Evolutionary conservation across 2,329 filamentous ascomycete genomes (phyloP).

Genomic region (Aspergillus terreus): DNA sequence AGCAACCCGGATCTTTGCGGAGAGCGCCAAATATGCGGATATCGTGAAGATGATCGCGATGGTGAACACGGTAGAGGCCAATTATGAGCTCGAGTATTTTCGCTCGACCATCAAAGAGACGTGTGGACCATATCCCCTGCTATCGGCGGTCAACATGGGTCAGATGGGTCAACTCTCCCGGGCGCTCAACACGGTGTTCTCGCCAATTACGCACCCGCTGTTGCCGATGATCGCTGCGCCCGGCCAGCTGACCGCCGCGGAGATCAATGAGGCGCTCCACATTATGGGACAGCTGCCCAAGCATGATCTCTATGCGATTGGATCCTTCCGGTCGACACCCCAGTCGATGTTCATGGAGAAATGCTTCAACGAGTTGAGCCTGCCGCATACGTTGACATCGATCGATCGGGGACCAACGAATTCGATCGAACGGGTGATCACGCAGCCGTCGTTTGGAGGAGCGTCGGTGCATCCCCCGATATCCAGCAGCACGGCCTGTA

Average conservation of each 20-base stretch:
- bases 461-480: slow-evolving; percentile 76
- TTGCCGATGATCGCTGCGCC: slow-evolving; percentile 81
- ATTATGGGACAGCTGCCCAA: slow-evolving; percentile 77
- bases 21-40: slow-evolving; percentile 71
- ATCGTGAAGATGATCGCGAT: slow-evolving; percentile 90
- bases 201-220: slow-evolving; percentile 80
- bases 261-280: slow-evolving; percentile 76
- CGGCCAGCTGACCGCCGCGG: slow-evolving; percentile 78
- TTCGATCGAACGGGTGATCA: slow-evolving; percentile 67
- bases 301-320: slow-evolving; percentile 76
- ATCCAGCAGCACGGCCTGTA: slow-evolving; percentile 54
- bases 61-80: slow-evolving; percentile 76
- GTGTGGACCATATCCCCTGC: slow-evolving; percentile 63
- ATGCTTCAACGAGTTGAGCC: slow-evolving; percentile 74
- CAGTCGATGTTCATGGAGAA: slow-evolving; percentile 85
- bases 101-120: slow-evolving; percentile 69
- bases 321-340: slow-evolving; percentile 66
- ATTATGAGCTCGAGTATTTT: slow-evolving; percentile 88
- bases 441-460: slow-evolving; percentile 73
- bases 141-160: slow-evolving; percentile 85
- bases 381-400: slow-evolving; percentile 76
- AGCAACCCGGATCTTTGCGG: slow-evolving; percentile 67
- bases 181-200: slow-evolving; percentile 80
- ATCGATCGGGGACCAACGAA: slow-evolving; percentile 67
- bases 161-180: slow-evolving; percentile 80